These are phyloP conservation scores for Eucalyptus pauciflora DNA, from an alignment of 345 rosid species.

Conservation along the genomic window DNA sequence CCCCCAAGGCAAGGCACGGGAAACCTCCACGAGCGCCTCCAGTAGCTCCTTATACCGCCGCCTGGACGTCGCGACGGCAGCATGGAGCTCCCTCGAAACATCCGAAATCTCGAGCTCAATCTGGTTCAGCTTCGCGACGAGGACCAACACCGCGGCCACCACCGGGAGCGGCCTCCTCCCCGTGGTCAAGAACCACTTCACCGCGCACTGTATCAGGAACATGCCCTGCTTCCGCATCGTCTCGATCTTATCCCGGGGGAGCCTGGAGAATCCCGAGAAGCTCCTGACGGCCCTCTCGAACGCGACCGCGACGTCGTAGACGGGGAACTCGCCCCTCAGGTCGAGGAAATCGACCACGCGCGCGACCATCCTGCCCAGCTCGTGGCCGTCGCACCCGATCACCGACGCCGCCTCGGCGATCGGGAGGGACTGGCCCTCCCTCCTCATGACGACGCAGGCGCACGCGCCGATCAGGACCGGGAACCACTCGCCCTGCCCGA, in stretches of 20 bases:
- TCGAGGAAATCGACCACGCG: slow-evolving; percentile 54
- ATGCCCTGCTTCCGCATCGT: slow-evolving; percentile 53
- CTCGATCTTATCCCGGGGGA: slow-evolving; percentile 28
- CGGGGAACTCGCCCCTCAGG: slow-evolving; percentile 22
- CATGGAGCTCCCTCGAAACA: slow-evolving; percentile 28
- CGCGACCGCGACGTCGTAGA: slow-evolving; percentile 35
- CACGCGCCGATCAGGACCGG: slow-evolving; percentile 55
- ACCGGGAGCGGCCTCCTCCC: slow-evolving; percentile 75
- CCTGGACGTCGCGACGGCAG: slow-evolving; percentile 28
- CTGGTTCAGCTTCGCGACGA: slow-evolving; percentile 53
- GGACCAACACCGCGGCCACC: slow-evolving; percentile 58
- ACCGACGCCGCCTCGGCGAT: slow-evolving; percentile 29
- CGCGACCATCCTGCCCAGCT: slow-evolving; percentile 54
- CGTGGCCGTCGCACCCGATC: slow-evolving; percentile 44
- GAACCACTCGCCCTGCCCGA: slow-evolving; percentile 67
- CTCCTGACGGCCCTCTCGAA: slow-evolving; percentile 26
- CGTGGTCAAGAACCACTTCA: slow-evolving; percentile 66
- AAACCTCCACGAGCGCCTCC: slow-evolving; percentile 53
- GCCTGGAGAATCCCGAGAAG: slow-evolving; percentile 4
- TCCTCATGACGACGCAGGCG: slow-evolving; percentile 43
- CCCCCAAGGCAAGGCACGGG: slow-evolving; percentile 77
- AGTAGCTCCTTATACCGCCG: slow-evolving; percentile 49
- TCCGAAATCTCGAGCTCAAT: slow-evolving; percentile 37
- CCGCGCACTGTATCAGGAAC: slow-evolving; percentile 58
- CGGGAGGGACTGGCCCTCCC: slow-evolving; percentile 32